These are phyloP conservation scores for Hypomontagnella monticulosa DNA, from an alignment of 495 filamentous ascomycete species.

Conservation along the genomic window DNA sequence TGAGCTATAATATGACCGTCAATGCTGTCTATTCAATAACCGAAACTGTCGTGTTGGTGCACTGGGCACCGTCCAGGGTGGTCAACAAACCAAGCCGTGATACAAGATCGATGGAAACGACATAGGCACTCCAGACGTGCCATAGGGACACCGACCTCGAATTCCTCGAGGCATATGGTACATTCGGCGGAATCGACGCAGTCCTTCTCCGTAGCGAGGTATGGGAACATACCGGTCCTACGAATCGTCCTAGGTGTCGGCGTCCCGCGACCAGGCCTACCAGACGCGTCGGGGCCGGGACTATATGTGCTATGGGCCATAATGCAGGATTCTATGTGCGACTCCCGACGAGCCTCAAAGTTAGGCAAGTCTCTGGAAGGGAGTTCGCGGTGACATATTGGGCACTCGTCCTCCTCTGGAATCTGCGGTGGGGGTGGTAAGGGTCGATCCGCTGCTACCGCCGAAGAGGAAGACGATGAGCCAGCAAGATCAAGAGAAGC, in stretches of 20 bases:
- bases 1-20: background rate
- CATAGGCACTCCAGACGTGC: constrained; percentile 91
- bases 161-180: constrained; percentile 96
- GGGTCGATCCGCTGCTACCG: constrained; percentile 41
- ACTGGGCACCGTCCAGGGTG: constrained; percentile 65
- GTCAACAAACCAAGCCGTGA: constrained; percentile 63
- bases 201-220: constrained; percentile 90
- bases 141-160: constrained; percentile 83
- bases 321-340: constrained; percentile 83
- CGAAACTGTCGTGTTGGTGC: constrained; percentile 63
- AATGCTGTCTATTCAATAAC: constrained; percentile 45
- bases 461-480: constrained; percentile 30
- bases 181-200: constrained; percentile 86
- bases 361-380: constrained; percentile 70
- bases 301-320: constrained; percentile 56
- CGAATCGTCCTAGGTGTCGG: constrained; percentile 47
- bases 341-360: constrained; percentile 71
- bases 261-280: constrained; percentile 21
- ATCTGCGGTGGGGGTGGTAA: constrained; percentile 53
- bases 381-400: constrained; percentile 82
- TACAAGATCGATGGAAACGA: constrained; percentile 83
- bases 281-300: constrained; percentile 24
- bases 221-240: constrained; percentile 65
- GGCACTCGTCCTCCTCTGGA: constrained; percentile 88
- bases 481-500: constrained; percentile 42